Evolutionary conservation across 805 yeast species (phyloP), one percentile per base, ranked within the genome.

Genomic region (Candida namnaoensis): DNA sequence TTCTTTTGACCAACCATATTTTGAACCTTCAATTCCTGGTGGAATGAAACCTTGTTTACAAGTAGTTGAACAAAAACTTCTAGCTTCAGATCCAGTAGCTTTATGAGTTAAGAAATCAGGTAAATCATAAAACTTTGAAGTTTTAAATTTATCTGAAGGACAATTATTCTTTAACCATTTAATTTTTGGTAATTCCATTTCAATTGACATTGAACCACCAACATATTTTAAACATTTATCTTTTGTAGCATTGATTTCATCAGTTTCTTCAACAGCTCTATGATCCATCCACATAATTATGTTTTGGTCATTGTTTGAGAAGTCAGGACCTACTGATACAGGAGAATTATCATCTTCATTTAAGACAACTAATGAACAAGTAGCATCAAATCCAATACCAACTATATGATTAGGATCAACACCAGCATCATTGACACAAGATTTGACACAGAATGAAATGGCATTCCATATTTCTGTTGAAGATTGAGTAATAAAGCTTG

Each of bases 271-370:
- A 13, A 72, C 80, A 0, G 98, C 97, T 48, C 99, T 76, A 62
- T 93, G 99, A 66, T 93, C 99, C 98, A 93, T 91, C 99, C 99
- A 93, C 47, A 93, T 65, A 40, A 93, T 79, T 53, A 93, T 82
- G 62, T 93, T 88, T 57, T 90, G 95, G 46, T 73, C 74, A 38
- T 67, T 50, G 53, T 87, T 80, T 32, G 63, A 48, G 59, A 87
- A 91, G 57, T 90, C 86, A 1, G 99, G 98, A 9, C 99, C 99
- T 13, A 88, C 98, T 2, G 83, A 87, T 36, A 87, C 72, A 4
- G 96, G 95, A 38, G 68, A 59, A 51, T 83, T 85, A 37, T 73
- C 68, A 5, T 66, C 57, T 48, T 82, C 84, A 46, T 79, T 72
- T 33, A 90, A 68, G 1, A 80, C 96, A 12, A 88, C 96, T 44